These are phyloP conservation scores for Dimocarpus longan DNA, from an alignment of 345 rosid species.

Conservation along the genomic window DNA sequence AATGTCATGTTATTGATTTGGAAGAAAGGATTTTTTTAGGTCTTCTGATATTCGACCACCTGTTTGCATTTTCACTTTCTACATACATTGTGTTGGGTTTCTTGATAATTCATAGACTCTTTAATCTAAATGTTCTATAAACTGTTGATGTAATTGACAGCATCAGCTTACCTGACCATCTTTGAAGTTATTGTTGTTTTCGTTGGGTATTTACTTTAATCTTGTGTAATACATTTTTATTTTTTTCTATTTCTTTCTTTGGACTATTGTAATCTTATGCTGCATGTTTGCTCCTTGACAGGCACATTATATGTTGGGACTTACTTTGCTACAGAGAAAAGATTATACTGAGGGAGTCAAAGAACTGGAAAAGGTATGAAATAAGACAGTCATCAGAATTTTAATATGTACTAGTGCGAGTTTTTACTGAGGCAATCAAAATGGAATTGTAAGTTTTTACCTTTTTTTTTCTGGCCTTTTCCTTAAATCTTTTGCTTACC, in stretches of 20 bases:
- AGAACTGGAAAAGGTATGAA: constrained; percentile 68
- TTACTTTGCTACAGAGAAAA: constrained; percentile 58
- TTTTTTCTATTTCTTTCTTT: neutral
- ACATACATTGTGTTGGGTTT: neutral
- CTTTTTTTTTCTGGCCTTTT: neutral
- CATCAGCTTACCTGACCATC: neutral
- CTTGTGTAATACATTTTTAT: neutral
- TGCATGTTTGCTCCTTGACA: constrained; percentile 32
- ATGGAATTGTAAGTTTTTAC: neutral
- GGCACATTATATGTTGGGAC: constrained; percentile 92
- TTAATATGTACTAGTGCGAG: neutral
- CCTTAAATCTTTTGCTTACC: neutral
- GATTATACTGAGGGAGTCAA: constrained; percentile 62
- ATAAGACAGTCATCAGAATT: neutral
- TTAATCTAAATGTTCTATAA: neutral
- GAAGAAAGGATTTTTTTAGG: neutral
- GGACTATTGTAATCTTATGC: constrained; percentile 11
- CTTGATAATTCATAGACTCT: neutral
- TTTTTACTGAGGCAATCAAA: constrained; percentile 5
- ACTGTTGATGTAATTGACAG: neutral
- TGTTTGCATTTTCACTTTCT: neutral
- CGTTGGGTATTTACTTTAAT: neutral
- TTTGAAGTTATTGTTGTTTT: neutral
- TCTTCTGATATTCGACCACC: neutral
- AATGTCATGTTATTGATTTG: no score